Evolutionary conservation across 345 rosid species (phyloP).

Genomic region (Garcia nutans): DNA sequence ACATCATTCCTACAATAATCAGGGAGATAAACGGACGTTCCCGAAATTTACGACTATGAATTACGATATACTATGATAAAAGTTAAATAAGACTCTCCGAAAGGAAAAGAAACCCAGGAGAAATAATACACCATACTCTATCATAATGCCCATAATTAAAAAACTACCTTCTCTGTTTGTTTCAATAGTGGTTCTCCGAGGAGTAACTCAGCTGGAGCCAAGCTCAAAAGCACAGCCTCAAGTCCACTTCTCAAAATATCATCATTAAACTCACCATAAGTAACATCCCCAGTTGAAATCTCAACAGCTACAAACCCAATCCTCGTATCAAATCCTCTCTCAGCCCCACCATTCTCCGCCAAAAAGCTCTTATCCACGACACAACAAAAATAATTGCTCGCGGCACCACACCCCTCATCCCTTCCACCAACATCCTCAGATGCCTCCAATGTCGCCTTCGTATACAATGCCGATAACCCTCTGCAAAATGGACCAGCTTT

Average conservation of each 20-base stretch:
- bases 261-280: slow-evolving; percentile 75
- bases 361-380: slow-evolving; percentile 56
- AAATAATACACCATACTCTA: too few species aligned
- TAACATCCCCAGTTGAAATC: slow-evolving; percentile 87
- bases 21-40: not conserved
- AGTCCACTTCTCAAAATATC: slow-evolving; percentile 72
- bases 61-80: not conserved
- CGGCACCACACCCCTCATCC: slow-evolving; percentile 65
- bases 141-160: not conserved
- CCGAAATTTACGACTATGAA: not conserved
- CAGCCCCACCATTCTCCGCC: slow-evolving; percentile 21
- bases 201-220: slow-evolving; percentile 85
- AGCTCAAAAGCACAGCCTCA: slow-evolving; percentile 75
- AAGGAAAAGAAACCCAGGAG: not conserved
- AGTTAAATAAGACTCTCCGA: not conserved
- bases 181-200: slow-evolving; percentile 68
- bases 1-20: not conserved
- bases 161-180: slow-evolving; percentile 76
- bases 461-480: slow-evolving; percentile 77
- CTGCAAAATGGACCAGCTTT: slow-evolving; percentile 69
- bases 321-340: slow-evolving; percentile 51
- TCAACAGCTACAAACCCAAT: slow-evolving; percentile 84
- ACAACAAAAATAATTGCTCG: slow-evolving; percentile 73
- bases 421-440: slow-evolving; percentile 74
- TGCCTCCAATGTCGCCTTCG: slow-evolving; percentile 88